Base-by-base conservation (phyloP, 2,329 filamentous ascomycete genomes). In the Cladosporium sp. region DNA sequence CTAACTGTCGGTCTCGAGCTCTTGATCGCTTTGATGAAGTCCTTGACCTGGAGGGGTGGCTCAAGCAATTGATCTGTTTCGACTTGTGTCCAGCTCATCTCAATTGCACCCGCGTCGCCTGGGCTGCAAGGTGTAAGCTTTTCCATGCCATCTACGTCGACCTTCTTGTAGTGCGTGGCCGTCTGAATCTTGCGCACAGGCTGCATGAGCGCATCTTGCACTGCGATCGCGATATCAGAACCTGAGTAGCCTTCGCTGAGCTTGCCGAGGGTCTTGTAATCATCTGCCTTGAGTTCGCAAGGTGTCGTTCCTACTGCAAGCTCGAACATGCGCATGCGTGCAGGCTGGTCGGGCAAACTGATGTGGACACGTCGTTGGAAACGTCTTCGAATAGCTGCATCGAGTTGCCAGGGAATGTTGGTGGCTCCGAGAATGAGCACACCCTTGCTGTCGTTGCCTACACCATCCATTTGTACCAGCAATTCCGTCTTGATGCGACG, bases 381-480 rank as follows among this genome's bases (percentile, higher is more conserved):
- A 70, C 94, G 90, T 74, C 94, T 85, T 66, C 94, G 88, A 68
- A 99, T 99, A 67, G 94, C 94, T 11, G 91, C 89, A 73, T 99
- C 94, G 51, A 99, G 83, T 80, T 99, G 93, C 94, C 94, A 99
- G 17, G 94, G 94, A 63, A 99, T 97, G 73, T 99, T 99, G 59
- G 94, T 99, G 56, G 94, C 94, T 61, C 94, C 94, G 3, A 99
- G 84, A 40, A 99, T 95, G 22, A 99, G 80, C 8, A 99, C 93
- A 19, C 93, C 94, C 69, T 89, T 92, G 63, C 89, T 93, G 75
- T 99, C 94, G 63, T 95, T 93, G 63, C 94, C 95, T 9, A 99
- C 94, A 76, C 94, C 95, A 69, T 99, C 94, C 94, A 99, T 99
- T 76, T 99, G 94, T 17, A 99, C 93, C 14, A 99, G 86, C 70